Evolutionary conservation across 116 monocot species (phyloP), one percentile per base, ranked within the genome.

Genomic region (Zostera marina): DNA sequence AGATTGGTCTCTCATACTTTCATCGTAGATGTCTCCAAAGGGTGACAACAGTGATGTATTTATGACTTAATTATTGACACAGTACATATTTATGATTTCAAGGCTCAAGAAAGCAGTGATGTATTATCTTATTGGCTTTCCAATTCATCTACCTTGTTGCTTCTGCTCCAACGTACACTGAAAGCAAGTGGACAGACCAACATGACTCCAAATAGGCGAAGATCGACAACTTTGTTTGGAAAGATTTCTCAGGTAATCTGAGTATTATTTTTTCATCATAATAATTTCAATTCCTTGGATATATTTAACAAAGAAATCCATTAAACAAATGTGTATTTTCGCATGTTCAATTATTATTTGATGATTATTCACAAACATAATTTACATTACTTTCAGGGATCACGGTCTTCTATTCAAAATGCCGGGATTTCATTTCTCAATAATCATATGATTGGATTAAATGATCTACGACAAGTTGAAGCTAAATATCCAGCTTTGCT

Each of bases 401-500:
- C 78, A 24, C 66, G 86, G 5, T 61, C 52, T 51, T 75, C 86
- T 63, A 70, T 72, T n/a, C 68, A 68, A 52, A 72, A 67, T 61
- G 72, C 69, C 22, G 61, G 64, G 4, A 65, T 73, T 70, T 64
- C 72, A 23, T 76, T 72, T 26, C 60, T 64, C 32, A 72, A 61
- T 60, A 41, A 73, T 47, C 70, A 74, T 22, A 63, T 77, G 66
- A 69, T 72, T 42, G 82, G 74, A 56, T 42, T 61, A 11, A 55
- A 71, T 56, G 72, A 72, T 52, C 40, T 85, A 53, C 81, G 79
- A 22, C 64, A 81, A 66, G 78, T 87, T 56, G 86, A 87, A 52
- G 86, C 86, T 43, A 87, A 76, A 59, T 87, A 87, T 58, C 81
- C 86, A 22, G 86, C 86, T 44, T 73, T 81, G 65, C 82, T 87